Evolutionary conservation across 2,329 filamentous ascomycete genomes (phyloP), one percentile per base, ranked within the genome.

Genomic region (Aureobasidium musti): DNA sequence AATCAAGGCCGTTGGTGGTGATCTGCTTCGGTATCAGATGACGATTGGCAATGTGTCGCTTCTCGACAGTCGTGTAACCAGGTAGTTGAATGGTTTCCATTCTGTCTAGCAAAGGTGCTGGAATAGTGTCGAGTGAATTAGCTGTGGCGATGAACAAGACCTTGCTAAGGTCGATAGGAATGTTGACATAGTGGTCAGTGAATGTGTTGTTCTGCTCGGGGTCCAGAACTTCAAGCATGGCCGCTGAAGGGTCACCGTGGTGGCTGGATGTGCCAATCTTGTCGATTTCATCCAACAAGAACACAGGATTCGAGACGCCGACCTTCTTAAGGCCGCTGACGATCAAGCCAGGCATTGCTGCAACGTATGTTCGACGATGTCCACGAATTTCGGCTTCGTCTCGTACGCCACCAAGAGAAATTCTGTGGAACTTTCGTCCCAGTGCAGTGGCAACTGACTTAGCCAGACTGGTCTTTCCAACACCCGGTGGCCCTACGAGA

Each of bases 21-120:
- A 98, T 89, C 77, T 99, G 95, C 81, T 98, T 99, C 14, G 95
- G 95, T 23, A 99, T 89, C n/a, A 99, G 83, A 78, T 99, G 95
- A 72, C 90, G 89, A 72, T 88, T 88, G 19, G 95, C 94, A 75
- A 99, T 99, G 77, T 97, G 92, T 67, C 92, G 87, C 82, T 99
- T 99, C 82, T 99, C 95, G 21, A 98, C 84, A 6, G 93, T 97
- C 0, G 95, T 99, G 81, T 99, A 99, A 71, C 95, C 95, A 1
- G 92, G 91, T 26, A 99, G 86, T 70, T 91, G 86, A 65, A 99
- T 97, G 7, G 89, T 96, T 80, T 99, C 95, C 94, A 99, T 97
- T 67, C 95, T 90, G 78, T 99, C 95, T 14, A 99, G 84, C 2
- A 99, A 82, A 21, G 95, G 93, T n/a, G 92, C 84, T 2, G 95